phyloP scores from a whole-genome alignment of 352 stramenopile species.

The Phytophthora chlamydospora region DNA sequence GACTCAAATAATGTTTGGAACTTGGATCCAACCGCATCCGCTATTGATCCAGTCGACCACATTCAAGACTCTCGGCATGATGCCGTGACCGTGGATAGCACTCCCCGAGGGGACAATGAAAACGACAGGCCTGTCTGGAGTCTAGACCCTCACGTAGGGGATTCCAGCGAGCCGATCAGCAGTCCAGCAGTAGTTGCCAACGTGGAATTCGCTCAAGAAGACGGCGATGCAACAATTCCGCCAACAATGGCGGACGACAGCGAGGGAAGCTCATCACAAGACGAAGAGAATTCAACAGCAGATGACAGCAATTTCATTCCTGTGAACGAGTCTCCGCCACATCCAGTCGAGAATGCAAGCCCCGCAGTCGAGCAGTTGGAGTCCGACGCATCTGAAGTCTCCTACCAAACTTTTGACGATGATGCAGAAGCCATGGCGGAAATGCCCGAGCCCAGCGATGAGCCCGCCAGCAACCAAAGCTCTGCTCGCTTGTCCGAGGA shows the following conservation, averaged over 20 bases:
- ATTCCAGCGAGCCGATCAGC: slow-evolving; percentile 11
- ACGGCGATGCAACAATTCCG: not conserved
- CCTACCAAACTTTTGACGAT: not conserved
- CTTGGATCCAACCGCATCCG: slow-evolving; percentile 8
- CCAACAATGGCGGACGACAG: not conserved
- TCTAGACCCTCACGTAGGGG: slow-evolving; percentile 19
- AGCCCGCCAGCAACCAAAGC: slow-evolving; percentile 9
- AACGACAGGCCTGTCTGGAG: slow-evolving; percentile 20
- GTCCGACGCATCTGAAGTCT: not conserved
- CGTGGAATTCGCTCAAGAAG: not conserved
- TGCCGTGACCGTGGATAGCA: not conserved
- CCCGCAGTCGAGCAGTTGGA: not conserved
- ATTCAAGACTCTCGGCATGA: no score
- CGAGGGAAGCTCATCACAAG: not conserved
- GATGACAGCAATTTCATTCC: no score
- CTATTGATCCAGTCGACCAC: not conserved
- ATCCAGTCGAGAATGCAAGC: not conserved
- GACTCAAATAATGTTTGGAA: slow-evolving; percentile 20
- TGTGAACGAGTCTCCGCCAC: not conserved
- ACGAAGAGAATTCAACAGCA: not conserved
- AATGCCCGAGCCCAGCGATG: not conserved
- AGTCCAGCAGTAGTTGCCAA: not conserved
- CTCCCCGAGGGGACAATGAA: not conserved
- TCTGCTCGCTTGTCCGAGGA: slow-evolving; percentile 19
- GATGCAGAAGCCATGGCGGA: not conserved